phyloP scores from a whole-genome alignment of 345 rosid species.

The Cochlearia excelsa region DNA sequence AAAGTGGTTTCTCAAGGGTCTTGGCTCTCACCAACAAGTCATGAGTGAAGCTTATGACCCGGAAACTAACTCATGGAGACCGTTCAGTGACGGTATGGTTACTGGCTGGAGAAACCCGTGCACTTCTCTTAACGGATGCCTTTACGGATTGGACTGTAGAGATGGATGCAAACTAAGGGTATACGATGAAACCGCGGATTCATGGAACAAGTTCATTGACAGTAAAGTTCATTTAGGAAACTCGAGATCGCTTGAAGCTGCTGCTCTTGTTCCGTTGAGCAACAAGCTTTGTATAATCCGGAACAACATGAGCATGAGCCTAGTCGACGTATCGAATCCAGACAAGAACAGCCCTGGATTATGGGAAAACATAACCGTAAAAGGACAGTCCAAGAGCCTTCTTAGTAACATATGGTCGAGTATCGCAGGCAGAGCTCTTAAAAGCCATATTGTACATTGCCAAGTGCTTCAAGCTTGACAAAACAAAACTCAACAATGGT shows the following conservation, averaged over 20 bases:
- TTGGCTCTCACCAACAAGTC: constrained; percentile 80
- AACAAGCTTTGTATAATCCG: constrained; percentile 88
- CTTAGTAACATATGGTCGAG: constrained; percentile 84
- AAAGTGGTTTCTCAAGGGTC: constrained; percentile 92
- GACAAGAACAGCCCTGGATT: constrained; percentile 65
- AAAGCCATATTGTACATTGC: constrained; percentile 87
- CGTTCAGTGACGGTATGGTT: constrained; percentile 80
- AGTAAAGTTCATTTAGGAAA: constrained; percentile 87
- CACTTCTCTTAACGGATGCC: constrained; percentile 62
- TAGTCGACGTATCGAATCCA: constrained; percentile 80
- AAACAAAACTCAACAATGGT: constrained; percentile 4
- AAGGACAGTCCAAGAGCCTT: constrained; percentile 74
- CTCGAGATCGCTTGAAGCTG: constrained; percentile 84
- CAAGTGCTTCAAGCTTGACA: constrained; percentile 93
- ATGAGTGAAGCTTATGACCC: constrained; percentile 92
- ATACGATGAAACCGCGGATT: constrained; percentile 62
- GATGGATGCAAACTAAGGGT: constrained; percentile 91
- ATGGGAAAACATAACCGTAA: constrained; percentile 87
- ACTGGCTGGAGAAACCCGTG: constrained; percentile 94
- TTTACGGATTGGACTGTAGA: constrained; percentile 81
- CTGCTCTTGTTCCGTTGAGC: constrained; percentile 79
- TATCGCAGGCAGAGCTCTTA: constrained; percentile 87
- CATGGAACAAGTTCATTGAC: constrained; percentile 85
- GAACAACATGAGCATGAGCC: constrained; percentile 92
- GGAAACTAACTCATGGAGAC: constrained; percentile 63